Percentiles rank a stretch among this genome's conserved stretches.
These are phyloP conservation scores for Physcia stellaris DNA, from an alignment of 495 filamentous ascomycete species.

Conservation along the genomic window DNA sequence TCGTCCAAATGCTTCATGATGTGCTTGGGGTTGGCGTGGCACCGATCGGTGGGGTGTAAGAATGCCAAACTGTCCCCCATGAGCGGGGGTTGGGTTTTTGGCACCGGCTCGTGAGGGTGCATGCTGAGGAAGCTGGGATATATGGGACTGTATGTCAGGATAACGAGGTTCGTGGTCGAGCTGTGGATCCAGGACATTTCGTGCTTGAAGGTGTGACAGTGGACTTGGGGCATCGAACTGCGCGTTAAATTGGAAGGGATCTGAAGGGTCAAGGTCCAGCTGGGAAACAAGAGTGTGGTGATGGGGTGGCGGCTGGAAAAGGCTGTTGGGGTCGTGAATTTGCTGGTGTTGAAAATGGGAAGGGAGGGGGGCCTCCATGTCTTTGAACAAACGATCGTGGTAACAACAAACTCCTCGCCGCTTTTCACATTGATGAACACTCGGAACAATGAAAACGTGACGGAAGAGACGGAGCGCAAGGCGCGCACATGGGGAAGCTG, in stretches of 20 bases:
- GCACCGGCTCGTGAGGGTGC: too few species aligned
- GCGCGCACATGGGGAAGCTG: too few species aligned
- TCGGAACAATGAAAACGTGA: not conserved
- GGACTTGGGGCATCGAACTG: conserved; percentile 23
- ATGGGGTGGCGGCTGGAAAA: conserved; percentile 11
- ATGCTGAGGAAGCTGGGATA: conserved; percentile 15
- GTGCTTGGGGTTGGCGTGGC: conserved; percentile 13
- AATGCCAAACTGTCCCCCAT: conserved; percentile 29
- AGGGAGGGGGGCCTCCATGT: conserved; percentile 13
- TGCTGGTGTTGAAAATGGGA: conserved; percentile 10
- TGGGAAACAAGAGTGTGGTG: conserved; percentile 23
- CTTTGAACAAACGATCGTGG: not conserved
- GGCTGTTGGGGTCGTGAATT: conserved; percentile 5
- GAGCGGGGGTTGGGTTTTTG: conserved; percentile 7
- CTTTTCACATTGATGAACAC: not conserved
- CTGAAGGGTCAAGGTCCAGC: conserved; percentile 22
- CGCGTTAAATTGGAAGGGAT: conserved; percentile 22
- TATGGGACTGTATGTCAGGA: conserved; percentile 16
- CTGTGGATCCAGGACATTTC: conserved; percentile 23
- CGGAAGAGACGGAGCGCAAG: conserved; percentile 5
- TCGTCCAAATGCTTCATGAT: conserved; percentile 21
- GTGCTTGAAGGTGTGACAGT: conserved; percentile 20
- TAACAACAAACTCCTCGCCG: not conserved
- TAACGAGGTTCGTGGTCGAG: conserved; percentile 16
- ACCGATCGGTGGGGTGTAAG: conserved; percentile 20